These are phyloP conservation scores for Gypsophila paniculata DNA, from an alignment of 179 eudicot species.

Conservation along the genomic window DNA sequence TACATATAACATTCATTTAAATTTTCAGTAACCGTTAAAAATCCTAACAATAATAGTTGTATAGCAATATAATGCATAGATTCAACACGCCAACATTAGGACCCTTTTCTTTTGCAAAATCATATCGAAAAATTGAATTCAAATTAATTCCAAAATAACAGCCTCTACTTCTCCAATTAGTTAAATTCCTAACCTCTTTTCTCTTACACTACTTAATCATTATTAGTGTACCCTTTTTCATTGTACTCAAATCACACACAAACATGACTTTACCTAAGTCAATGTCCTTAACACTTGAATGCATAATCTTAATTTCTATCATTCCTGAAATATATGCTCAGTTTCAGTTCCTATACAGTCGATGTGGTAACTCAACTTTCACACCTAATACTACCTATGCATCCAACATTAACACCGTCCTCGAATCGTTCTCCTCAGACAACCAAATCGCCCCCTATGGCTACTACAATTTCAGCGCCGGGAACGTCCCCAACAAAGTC, in stretches of 20 bases:
- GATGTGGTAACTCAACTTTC: constrained; percentile 19
- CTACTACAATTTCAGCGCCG: constrained; percentile 29
- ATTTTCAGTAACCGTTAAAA: too few relatives aligned
- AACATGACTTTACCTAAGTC: constrained; percentile 9
- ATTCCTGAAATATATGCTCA: constrained; percentile 12
- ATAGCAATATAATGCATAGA: too few relatives aligned
- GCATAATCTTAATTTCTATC: not conserved
- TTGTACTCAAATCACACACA: not conserved
- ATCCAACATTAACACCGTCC: constrained; percentile 33
- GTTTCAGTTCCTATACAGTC: not conserved
- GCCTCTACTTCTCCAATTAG: too few relatives aligned
- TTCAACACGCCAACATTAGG: too few relatives aligned
- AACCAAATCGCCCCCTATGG: constrained; percentile 20
- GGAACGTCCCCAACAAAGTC: constrained; percentile 16
- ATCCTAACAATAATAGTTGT: too few relatives aligned
- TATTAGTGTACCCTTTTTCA: not conserved
- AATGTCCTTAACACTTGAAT: not conserved
- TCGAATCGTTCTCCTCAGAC: constrained; percentile 24
- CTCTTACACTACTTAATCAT: not conserved
- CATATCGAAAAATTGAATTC: too few relatives aligned
- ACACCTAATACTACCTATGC: constrained; percentile 26
- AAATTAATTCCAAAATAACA: too few relatives aligned
- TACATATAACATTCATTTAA: too few relatives aligned
- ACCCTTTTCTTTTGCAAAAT: too few relatives aligned
- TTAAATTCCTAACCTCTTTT: too few relatives aligned